Evolutionary conservation across 2,329 filamentous ascomycete species (phyloP).

Genomic region (Alternaria sp.): DNA sequence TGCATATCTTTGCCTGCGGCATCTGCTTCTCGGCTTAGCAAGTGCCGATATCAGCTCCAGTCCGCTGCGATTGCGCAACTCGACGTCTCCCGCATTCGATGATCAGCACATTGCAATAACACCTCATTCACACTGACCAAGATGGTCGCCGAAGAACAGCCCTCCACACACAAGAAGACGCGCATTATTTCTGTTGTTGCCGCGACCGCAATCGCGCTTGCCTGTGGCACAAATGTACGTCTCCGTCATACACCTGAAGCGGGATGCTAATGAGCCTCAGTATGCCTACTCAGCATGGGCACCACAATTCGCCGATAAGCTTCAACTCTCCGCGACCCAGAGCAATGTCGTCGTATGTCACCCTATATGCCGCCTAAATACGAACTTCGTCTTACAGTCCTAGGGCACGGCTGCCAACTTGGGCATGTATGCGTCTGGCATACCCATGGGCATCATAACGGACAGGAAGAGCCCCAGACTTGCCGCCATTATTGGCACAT

Average conservation of each 20-base stretch:
- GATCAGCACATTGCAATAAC: conserved; percentile 28
- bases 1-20: conserved; percentile 4
- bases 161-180: conserved; percentile 64
- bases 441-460: conserved; percentile 87
- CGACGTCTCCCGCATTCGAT: conserved; percentile 27
- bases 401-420: conserved; percentile 77
- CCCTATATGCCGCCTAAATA: neutral
- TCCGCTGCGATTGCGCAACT: conserved; percentile 12
- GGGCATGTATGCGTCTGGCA: conserved; percentile 92
- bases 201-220: conserved; percentile 83
- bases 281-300: conserved; percentile 99
- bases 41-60: conserved; percentile 18
- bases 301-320: conserved; percentile 87
- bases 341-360: conserved; percentile 83
- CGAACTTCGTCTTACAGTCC: conserved; percentile 37
- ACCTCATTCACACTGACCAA: conserved; percentile 23
- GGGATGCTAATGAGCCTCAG: conserved; percentile 59
- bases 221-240: conserved; percentile 90
- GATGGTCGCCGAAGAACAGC: conserved; percentile 37
- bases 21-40: conserved; percentile 8
- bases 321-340: conserved; percentile 90
- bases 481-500: conserved; percentile 77
- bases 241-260: neutral
- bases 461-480: conserved; percentile 83
- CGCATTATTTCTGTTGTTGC: conserved; percentile 85